Conservation (phyloP, 2,329 filamentous ascomycete species). For the Neofusicoccum kwambonambiense region DNA sequence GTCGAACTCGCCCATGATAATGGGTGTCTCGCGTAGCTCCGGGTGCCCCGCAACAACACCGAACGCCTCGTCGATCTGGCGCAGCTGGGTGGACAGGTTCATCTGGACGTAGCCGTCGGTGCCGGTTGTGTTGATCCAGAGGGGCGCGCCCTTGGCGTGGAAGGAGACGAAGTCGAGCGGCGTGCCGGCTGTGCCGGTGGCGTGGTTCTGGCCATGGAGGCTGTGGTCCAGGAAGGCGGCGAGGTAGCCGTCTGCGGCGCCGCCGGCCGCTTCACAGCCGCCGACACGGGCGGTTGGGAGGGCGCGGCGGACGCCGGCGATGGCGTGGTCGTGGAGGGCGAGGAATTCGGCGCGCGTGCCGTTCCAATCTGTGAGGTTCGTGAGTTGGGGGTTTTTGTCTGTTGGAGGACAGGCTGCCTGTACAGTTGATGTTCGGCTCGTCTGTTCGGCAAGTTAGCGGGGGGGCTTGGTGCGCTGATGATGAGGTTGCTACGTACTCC, state of each 20-base stretch:
- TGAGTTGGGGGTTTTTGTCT: neutral
- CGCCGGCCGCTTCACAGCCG: too few species aligned
- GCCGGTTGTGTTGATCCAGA: neutral
- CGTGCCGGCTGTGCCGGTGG: constrained; percentile 3
- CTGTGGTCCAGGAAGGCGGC: constrained; percentile 1
- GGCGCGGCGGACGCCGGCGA: constrained; percentile 1
- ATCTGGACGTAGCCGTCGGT: neutral
- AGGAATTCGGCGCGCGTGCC: neutral
- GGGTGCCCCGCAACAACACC: neutral
- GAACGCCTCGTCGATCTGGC: constrained; percentile 9
- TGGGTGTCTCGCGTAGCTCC: neutral
- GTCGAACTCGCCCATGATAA: constrained; percentile 10
- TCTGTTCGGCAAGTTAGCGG: neutral
- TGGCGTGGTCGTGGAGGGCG: constrained; percentile 8
- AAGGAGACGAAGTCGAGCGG: constrained; percentile 17
- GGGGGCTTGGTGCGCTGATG: neutral
- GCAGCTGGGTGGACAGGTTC: constrained; percentile 10
- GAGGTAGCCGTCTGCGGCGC: too few species aligned
- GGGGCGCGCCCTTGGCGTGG: constrained; percentile 11
- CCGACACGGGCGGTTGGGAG: neutral
- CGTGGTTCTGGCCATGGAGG: constrained; percentile 9
- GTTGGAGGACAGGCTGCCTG: too few species aligned
- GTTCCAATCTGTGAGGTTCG: neutral
- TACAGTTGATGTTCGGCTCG: constrained; percentile 10
- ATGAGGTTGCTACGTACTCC: neutral